Percentiles rank a stretch among this genome's conserved stretches.
Evolutionary conservation across 2,329 filamentous ascomycete genomes (phyloP).

Genomic region (Phialophora tarda): DNA sequence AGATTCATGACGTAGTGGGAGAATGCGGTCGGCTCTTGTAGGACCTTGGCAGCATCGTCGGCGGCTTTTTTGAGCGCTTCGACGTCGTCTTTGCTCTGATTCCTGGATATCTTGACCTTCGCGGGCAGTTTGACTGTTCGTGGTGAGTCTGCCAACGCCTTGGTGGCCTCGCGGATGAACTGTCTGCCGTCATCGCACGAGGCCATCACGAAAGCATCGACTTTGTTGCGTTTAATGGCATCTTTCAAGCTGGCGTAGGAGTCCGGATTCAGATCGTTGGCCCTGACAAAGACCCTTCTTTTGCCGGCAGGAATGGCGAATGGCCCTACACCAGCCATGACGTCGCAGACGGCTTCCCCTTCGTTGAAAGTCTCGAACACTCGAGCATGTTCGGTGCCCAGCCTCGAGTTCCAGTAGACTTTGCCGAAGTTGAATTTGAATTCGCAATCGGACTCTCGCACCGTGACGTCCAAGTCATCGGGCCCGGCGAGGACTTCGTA

Average conservation of each 20-base stretch:
- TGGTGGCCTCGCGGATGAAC: constrained; percentile 76
- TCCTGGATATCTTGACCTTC: constrained; percentile 47
- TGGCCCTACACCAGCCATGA: constrained; percentile 96
- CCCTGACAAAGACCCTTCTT: constrained; percentile 90
- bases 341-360: constrained; percentile 89
- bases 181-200: constrained; percentile 81
- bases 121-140: constrained; percentile 60
- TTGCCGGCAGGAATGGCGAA: constrained; percentile 92
- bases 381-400: constrained; percentile 86
- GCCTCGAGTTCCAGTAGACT: constrained; percentile 96
- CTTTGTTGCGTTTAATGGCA: constrained; percentile 79
- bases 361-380: constrained; percentile 76
- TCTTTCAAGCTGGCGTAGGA: constrained; percentile 74
- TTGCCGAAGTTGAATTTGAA: constrained; percentile 94
- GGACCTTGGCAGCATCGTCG: constrained; percentile 40
- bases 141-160: constrained; percentile 57
- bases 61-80: constrained; percentile 32
- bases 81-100: constrained; percentile 42
- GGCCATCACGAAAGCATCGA: constrained; percentile 72
- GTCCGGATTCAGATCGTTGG: constrained; percentile 95
- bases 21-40: constrained; percentile 72
- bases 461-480: constrained; percentile 80
- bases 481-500: constrained; percentile 88
- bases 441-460: constrained; percentile 80
- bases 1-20: constrained; percentile 99